Base-by-base conservation (phyloP, 805 yeast genomes). In the Wickerhamomyces ciferrii region DNA sequence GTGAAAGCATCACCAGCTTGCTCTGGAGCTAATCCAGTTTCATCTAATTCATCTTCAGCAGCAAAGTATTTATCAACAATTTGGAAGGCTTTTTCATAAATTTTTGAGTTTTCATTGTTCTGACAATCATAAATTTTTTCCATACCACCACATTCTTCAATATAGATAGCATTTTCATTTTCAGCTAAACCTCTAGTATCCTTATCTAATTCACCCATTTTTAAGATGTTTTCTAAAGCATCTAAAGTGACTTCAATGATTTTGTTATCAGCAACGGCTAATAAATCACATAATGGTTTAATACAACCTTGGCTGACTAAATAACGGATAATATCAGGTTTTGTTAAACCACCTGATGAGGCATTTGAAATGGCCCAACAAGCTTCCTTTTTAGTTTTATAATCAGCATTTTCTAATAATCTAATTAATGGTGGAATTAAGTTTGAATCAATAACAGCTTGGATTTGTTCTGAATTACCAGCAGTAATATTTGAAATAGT, bases 291-390 rank as follows among this genome's bases (percentile, higher is more conserved):
- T 61, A 94, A 76, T 34, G 99, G 98, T 72, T 91, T 92, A 69
- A 94, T 91, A 71, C 97, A 89, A 42, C 97, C 99, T 72, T 94
- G 98, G 54, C 76, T 73, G 32, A 94, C 99, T 55, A 94, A 78
- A 69, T 90, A 94, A 61, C 92, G 80, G 58, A 94, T 91, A 66
- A 91, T 96, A 50, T 89, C 96, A 8, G 98, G 98, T 66, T 82
- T 85, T 39, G 84, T 74, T 58, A 90, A 75, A 20, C 97, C 98
- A 58, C 98, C 98, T 10, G 97, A 87, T 17, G 97, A 87, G 35
- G 99, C 98, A 65, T 94, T 94, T 25, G 97, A 90, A 55, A 94
- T 86, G 32, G 98, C 98, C 99, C 99, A 94, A 75, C 98, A 92
- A 4, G 99, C 99, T 73, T 94, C 99, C 69, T 92, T 94, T 66